These are phyloP conservation scores for Alopecurus myosuroides DNA, from an alignment of 176 grass and related monocot genomes.

Conservation along the genomic window DNA sequence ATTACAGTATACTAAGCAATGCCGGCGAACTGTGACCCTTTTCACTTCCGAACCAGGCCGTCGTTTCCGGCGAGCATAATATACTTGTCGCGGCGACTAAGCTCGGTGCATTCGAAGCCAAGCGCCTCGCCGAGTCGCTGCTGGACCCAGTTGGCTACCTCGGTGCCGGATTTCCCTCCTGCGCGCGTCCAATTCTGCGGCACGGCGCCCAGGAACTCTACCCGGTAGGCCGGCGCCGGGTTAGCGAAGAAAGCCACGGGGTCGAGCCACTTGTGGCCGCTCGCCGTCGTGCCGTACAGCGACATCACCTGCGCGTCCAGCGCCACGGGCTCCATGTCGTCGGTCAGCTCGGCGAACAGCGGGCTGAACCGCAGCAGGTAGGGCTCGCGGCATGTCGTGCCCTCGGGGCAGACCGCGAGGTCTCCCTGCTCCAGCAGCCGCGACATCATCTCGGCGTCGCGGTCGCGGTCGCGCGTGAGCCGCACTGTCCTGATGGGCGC, in stretches of 20 bases:
- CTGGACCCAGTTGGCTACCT: slow-evolving; percentile 83
- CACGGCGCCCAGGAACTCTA: slow-evolving; percentile 59
- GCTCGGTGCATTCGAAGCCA: slow-evolving; percentile 65
- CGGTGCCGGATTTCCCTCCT: slow-evolving; percentile 38
- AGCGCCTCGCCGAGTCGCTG: slow-evolving; percentile 56
- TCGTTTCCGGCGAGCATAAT: slow-evolving; percentile 88
- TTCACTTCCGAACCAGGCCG: slow-evolving; percentile 51
- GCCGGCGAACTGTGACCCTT: not conserved
- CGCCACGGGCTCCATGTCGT: slow-evolving; percentile 85
- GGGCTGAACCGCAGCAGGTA: slow-evolving; percentile 84
- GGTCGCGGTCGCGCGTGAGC: slow-evolving; percentile 59
- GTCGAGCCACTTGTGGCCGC: slow-evolving; percentile 87
- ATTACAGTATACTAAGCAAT: not conserved
- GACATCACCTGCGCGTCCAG: slow-evolving; percentile 48
- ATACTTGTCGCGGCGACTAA: slow-evolving; percentile 82
- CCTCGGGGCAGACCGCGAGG: slow-evolving; percentile 83
- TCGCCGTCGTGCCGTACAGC: slow-evolving; percentile 79
- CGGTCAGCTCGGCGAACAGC: slow-evolving; percentile 84
- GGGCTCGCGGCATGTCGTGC: slow-evolving; percentile 90
- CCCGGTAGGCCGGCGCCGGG: slow-evolving; percentile 52
- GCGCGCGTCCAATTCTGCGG: slow-evolving; percentile 50
- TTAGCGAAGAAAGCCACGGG: slow-evolving; percentile 73
- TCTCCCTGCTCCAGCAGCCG: slow-evolving; percentile 47
- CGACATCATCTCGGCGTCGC: slow-evolving; percentile 62
- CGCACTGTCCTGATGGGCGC: slow-evolving; percentile 78